Evolutionary conservation across 2,329 filamentous ascomycete genomes (phyloP).

Genomic region (Colletotrichum karsti): DNA sequence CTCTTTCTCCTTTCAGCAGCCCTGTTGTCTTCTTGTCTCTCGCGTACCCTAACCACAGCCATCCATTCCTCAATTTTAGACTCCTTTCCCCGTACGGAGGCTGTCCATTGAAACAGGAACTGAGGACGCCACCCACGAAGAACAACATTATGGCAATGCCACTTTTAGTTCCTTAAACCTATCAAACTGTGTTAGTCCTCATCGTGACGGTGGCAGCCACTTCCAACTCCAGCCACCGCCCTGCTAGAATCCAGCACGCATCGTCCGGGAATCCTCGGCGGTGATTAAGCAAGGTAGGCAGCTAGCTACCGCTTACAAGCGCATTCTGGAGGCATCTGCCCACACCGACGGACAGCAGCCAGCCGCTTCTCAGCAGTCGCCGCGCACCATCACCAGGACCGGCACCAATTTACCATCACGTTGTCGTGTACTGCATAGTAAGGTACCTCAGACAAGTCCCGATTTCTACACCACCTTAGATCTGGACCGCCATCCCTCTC

Average conservation of each 20-base stretch:
- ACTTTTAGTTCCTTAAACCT: not conserved
- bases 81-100: not conserved
- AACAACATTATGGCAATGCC: not conserved
- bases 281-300: too few species aligned
- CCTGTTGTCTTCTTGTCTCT: not conserved
- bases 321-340: constrained; percentile 4
- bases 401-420: too few species aligned
- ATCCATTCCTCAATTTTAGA: not conserved
- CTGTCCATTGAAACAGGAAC: not conserved
- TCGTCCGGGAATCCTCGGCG: not conserved
- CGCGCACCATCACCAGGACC: not conserved
- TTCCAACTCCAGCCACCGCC: not conserved
- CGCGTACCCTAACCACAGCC: not conserved
- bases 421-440: too few species aligned
- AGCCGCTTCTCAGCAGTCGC: constrained; percentile 1
- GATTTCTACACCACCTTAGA: not conserved
- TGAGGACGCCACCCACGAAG: not conserved
- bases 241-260: not conserved
- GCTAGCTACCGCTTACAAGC: constrained; percentile 7
- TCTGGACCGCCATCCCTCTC: not conserved
- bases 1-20: not conserved
- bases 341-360: not conserved
- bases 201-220: not conserved
- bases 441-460: not conserved
- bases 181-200: not conserved